Conservation (phyloP, 2,329 filamentous ascomycete species). For the Fusarium cyanostomum region DNA sequence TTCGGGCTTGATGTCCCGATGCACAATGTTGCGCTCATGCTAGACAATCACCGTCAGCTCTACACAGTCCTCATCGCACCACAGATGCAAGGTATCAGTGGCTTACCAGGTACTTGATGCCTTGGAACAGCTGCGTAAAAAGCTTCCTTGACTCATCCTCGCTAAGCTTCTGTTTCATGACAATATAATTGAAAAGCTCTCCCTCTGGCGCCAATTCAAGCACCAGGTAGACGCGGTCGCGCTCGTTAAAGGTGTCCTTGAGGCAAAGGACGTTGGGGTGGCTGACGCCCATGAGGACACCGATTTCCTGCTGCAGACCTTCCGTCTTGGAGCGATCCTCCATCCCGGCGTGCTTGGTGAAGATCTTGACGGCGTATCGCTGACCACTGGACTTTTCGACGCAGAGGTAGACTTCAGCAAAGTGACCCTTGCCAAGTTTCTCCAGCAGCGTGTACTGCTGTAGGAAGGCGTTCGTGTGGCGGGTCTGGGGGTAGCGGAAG, state of each 20-base stretch:
- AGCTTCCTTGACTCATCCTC: constrained; percentile 87
- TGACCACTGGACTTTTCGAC: constrained; percentile 85
- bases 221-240: constrained; percentile 88
- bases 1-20: constrained; percentile 97
- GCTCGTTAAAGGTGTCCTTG: constrained; percentile 94
- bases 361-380: constrained; percentile 92
- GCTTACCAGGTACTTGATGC: constrained; percentile 91
- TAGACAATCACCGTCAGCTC: constrained; percentile 49
- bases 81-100: background rate
- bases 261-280: constrained; percentile 93
- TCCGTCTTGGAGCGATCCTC: constrained; percentile 87
- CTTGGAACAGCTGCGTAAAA: constrained; percentile 91
- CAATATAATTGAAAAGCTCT: constrained; percentile 95
- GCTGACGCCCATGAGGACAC: constrained; percentile 95
- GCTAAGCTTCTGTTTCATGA: constrained; percentile 86
- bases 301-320: constrained; percentile 93
- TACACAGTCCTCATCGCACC: background rate
- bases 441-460: constrained; percentile 88
- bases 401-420: constrained; percentile 92
- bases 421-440: constrained; percentile 93
- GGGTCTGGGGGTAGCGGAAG: constrained; percentile 85
- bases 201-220: constrained; percentile 91
- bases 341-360: constrained; percentile 83
- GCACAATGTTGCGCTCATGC: constrained; percentile 97
- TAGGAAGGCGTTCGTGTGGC: constrained; percentile 79